Evolutionary conservation across 495 filamentous ascomycete species (phyloP).

Genomic region (Lichina pygmaea): DNA sequence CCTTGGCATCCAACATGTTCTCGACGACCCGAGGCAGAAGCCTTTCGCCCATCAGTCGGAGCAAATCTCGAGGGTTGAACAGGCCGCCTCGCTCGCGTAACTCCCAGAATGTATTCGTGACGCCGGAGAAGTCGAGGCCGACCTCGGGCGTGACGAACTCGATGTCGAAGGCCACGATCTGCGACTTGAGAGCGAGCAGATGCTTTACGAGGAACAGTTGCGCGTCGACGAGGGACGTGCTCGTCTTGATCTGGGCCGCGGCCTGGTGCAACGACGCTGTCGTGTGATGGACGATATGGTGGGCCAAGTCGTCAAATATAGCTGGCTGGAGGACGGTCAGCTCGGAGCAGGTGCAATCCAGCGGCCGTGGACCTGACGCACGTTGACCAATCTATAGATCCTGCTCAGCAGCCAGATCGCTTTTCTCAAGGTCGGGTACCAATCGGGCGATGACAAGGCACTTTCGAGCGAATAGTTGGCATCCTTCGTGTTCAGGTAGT

Average conservation of each 20-base stretch:
- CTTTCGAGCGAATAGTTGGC: conserved; percentile 8
- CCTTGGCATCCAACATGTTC: conserved; percentile 50
- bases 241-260: conserved; percentile 22
- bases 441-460: conserved; percentile 19
- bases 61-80: conserved; percentile 35
- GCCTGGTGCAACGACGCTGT: conserved; percentile 33
- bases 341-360: neutral
- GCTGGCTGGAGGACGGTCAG: conserved; percentile 20
- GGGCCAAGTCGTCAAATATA: conserved; percentile 53
- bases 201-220: conserved; percentile 82
- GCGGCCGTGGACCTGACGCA: conserved; percentile 15
- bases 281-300: conserved; percentile 52
- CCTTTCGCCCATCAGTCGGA: conserved; percentile 29
- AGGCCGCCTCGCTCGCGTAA: conserved; percentile 39
- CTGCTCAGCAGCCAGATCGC: conserved; percentile 61
- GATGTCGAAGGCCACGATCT: conserved; percentile 80
- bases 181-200: conserved; percentile 68
- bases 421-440: conserved; percentile 46
- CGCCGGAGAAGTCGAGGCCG: conserved; percentile 48
- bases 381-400: conserved; percentile 65
- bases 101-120: conserved; percentile 57
- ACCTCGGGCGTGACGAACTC: conserved; percentile 52
- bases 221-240: conserved; percentile 28
- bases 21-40: conserved; percentile 33
- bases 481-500: conserved; percentile 7